These are phyloP conservation scores for Pezicula carpinea DNA, from an alignment of 2,329 filamentous ascomycete genomes.

Conservation along the genomic window DNA sequence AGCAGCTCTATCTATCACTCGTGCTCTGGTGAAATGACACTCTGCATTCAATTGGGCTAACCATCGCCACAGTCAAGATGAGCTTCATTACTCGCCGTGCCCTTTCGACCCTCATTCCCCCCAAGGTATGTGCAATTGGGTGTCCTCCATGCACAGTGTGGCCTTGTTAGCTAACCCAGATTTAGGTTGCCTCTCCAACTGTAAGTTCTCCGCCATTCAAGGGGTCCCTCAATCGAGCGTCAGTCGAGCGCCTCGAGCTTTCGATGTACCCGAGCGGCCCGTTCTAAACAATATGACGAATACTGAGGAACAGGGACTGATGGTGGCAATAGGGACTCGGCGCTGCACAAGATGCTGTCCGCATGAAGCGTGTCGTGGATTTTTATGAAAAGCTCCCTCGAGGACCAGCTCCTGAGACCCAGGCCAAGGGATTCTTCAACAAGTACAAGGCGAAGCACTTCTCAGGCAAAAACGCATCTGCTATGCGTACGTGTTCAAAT, in stretches of 20 bases:
- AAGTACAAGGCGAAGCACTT: constrained; percentile 93
- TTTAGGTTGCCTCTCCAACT: constrained; percentile 31
- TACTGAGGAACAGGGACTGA: constrained; percentile 21
- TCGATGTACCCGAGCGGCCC: not conserved
- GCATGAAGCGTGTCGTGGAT: constrained; percentile 96
- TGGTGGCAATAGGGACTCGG: constrained; percentile 74
- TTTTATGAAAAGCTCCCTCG: constrained; percentile 99
- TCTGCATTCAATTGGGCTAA: constrained; percentile 28
- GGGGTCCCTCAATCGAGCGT: not conserved
- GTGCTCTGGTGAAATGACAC: not conserved
- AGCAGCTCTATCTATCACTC: constrained; percentile 2
- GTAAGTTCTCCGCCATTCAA: constrained; percentile 20
- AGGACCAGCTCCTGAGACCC: constrained; percentile 77
- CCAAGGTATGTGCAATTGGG: constrained; percentile 66
- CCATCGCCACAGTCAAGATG: constrained; percentile 58
- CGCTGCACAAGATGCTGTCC: constrained; percentile 88
- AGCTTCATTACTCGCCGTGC: constrained; percentile 86
- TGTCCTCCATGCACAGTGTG: not conserved
- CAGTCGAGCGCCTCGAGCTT: too few relatives aligned
- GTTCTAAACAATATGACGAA: constrained; percentile 1
- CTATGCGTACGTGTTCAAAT: constrained; percentile 64
- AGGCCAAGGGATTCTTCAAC: constrained; percentile 77
- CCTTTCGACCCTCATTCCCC: constrained; percentile 97
- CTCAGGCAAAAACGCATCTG: constrained; percentile 79
- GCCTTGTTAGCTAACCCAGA: constrained; percentile 7